Percentiles rank a stretch among this genome's conserved stretches.
Evolutionary conservation across 352 stramenopile genomes (phyloP).

Genomic region (Globisporangium okanoganense): DNA sequence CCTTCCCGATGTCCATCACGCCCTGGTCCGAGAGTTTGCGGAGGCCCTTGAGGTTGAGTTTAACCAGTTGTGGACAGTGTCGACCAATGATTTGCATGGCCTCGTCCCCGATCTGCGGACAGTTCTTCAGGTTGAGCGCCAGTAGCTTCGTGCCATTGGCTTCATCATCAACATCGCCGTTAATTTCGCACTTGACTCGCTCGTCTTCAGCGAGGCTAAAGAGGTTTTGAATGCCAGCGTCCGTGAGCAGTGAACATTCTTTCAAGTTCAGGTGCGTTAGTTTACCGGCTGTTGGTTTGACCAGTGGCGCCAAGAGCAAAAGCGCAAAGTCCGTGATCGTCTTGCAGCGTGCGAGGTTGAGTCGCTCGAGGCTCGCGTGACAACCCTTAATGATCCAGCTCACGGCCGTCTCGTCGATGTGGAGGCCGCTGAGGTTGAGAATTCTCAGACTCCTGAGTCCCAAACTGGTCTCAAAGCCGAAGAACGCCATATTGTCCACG

Average conservation of each 20-base stretch:
- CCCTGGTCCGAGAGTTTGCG: constrained; percentile 55
- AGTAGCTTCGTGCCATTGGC: constrained; percentile 7
- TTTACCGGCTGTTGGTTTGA: constrained; percentile 2
- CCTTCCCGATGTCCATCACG: constrained; percentile 41
- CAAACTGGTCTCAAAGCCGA: constrained; percentile 53
- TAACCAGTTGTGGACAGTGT: constrained; percentile 31
- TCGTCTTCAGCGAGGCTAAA: constrained; percentile 28
- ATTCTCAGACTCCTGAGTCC: constrained; percentile 24
- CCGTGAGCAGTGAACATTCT: constrained; percentile 40
- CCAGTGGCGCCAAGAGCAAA: constrained; percentile 40
- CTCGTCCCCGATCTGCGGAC: constrained; percentile 38
- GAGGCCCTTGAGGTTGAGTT: constrained; percentile 51
- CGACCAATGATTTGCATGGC: constrained; percentile 30
- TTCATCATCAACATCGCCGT: constrained; percentile 25
- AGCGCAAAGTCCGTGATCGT: constrained; percentile 55
- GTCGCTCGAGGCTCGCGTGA: constrained; percentile 18
- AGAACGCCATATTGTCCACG: constrained; percentile 72
- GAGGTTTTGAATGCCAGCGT: constrained; percentile 42
- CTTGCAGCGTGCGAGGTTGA: constrained; percentile 51
- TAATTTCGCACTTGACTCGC: neutral
- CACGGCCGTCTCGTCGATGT: constrained; percentile 57
- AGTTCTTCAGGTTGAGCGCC: constrained; percentile 58
- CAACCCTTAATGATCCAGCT: constrained; percentile 74
- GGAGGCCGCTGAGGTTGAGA: constrained; percentile 40
- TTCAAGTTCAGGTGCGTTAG: constrained; percentile 44